Evolutionary conservation across 495 filamentous ascomycete species (phyloP).

Genomic region (Choiromyces venosus): DNA sequence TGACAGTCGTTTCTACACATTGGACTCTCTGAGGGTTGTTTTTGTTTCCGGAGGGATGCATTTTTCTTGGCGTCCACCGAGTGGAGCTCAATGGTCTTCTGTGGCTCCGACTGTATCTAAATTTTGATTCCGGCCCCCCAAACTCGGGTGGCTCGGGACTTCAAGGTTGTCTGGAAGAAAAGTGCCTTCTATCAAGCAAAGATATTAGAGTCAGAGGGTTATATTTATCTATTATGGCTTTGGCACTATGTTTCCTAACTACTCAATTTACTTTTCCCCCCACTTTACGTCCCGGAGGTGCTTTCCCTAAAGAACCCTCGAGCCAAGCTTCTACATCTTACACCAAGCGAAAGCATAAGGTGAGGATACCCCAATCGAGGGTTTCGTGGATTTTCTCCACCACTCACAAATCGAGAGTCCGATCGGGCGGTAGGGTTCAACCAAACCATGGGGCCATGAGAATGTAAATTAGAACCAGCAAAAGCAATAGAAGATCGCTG

Average conservation of each 20-base stretch:
- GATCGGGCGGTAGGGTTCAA: neutral
- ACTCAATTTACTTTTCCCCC: neutral
- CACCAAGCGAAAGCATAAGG: neutral
- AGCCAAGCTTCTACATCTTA: no score
- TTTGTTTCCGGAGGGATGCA: neutral
- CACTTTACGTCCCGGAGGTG: neutral
- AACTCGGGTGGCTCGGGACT: neutral
- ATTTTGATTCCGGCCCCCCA: neutral
- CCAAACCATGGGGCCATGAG: neutral
- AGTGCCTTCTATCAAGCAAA: no score
- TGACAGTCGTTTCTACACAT: neutral
- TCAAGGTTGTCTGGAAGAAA: neutral
- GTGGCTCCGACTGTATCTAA: neutral
- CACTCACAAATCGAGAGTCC: neutral
- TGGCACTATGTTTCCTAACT: neutral
- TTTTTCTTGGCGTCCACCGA: neutral
- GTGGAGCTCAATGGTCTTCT: neutral
- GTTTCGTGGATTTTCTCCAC: neutral
- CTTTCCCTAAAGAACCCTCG: neutral
- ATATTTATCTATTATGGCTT: neutral
- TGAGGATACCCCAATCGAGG: neutral
- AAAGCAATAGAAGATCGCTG: no score
- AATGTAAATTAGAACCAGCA: no score
- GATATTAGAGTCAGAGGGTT: neutral
- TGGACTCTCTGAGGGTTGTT: neutral